phyloP scores from a whole-genome alignment of 1,139 yeast species.

The Magnusiomyces fungicola region DNA sequence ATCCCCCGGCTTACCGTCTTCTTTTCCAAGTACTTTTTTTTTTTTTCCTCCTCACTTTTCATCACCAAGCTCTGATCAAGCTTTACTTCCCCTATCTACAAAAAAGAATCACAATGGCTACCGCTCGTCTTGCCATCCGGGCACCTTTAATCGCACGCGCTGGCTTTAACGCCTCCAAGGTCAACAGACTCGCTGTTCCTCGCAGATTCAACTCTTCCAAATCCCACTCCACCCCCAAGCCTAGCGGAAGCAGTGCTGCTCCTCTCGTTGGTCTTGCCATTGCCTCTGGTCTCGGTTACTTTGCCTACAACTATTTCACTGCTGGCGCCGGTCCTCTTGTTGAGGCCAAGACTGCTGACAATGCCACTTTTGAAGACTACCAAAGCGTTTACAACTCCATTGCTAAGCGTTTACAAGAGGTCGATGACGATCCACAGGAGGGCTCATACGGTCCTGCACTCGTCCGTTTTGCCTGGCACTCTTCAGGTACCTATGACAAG shows the following conservation, averaged over 20 bases:
- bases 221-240: constrained; percentile 9
- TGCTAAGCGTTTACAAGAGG: constrained; percentile 63
- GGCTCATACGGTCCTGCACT: constrained; percentile 67
- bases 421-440: constrained; percentile 61
- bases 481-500: constrained; percentile 62
- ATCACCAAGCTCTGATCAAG: not conserved
- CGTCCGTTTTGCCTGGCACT: constrained; percentile 70
- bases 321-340: constrained; percentile 23
- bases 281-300: constrained; percentile 14
- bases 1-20: not conserved
- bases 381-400: constrained; percentile 74
- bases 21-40: not conserved
- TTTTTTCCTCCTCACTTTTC: not conserved
- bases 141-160: constrained; percentile 6
- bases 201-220: constrained; percentile 18
- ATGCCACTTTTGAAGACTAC: constrained; percentile 47
- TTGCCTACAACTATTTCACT: constrained; percentile 7
- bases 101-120: constrained; percentile 6
- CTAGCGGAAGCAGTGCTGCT: not conserved
- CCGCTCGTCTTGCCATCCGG: constrained; percentile 8
- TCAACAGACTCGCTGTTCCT: constrained; percentile 10
- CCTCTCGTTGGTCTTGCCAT: constrained; percentile 15
- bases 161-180: constrained; percentile 13
- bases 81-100: constrained; percentile 9
- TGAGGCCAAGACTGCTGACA: constrained; percentile 17